Evolutionary conservation across 371 early-diverging fungal genomes (phyloP), one percentile per base, ranked within the genome.

Genomic region (Polyrhizophydium stewartii): DNA sequence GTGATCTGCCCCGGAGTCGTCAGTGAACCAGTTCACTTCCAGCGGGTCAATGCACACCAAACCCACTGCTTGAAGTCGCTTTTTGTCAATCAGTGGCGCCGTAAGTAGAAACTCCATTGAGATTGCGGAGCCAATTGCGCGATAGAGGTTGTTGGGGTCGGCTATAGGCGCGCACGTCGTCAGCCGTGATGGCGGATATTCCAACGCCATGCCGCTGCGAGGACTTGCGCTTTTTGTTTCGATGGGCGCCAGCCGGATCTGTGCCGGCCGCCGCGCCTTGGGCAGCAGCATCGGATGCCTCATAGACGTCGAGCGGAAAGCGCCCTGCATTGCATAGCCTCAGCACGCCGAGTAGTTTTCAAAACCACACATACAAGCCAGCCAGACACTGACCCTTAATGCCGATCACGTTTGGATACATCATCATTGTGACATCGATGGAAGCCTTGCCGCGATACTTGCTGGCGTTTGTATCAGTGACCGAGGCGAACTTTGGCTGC

Each of bases 31-130:
- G n/a, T n/a, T n/a, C n/a, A n/a, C n/a, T n/a, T n/a, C n/a, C n/a
- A n/a, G n/a, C n/a, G n/a, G n/a, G n/a, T n/a, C 33, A 17, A 21
- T 21, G 19, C 9, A 49, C 25, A 7, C 50, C 50, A 49, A 5
- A 33, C 55, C 33, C 65, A 81, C 82, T 55, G 76, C 78, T 58
- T 79, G 76, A 17, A 80, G 58, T 60, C 75, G 72, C 65, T 77
- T 75, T 52, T 77, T 78, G 53, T 77, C 73, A 9, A 83, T 64
- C 7, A 83, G 60, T 1, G 79, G 78, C 47, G 70, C 72, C 37
- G 73, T 69, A 28, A 83, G 61, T n/a, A 63, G 21, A 19, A 79
- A 38, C 56, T 73, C 68, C 17, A 80, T 22, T 2, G 64, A 64
- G 7, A 83, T 27, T 41, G 61, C 67, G 0, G 81, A 58, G 16